phyloP scores from a whole-genome alignment of 768 basidiomycete species.

The Terana coerulea region DNA sequence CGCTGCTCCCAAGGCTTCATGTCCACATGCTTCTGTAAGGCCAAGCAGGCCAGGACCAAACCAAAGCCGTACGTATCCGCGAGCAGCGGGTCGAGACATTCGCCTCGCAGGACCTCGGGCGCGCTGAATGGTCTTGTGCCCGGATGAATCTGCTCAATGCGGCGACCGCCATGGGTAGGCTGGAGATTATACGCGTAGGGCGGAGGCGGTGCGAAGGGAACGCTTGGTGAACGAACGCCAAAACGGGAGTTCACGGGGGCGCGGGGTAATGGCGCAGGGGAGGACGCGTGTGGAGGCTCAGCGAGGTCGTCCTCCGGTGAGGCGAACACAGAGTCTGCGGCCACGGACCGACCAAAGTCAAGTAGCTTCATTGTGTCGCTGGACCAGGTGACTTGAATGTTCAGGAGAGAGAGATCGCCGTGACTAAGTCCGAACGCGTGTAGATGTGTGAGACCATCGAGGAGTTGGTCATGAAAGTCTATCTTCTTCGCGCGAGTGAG shows the following conservation, averaged over 20 bases:
- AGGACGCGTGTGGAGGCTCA: constrained; percentile 49
- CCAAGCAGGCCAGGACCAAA: constrained; percentile 76
- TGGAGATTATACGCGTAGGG: constrained; percentile 20
- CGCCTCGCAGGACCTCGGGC: constrained; percentile 75
- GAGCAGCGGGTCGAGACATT: constrained; percentile 71
- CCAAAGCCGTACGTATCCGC: constrained; percentile 88
- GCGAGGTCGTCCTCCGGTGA: constrained; percentile 65
- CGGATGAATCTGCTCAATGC: constrained; percentile 76
- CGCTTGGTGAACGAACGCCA: constrained; percentile 18
- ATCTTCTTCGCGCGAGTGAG: constrained; percentile 54
- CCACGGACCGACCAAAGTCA: constrained; percentile 81
- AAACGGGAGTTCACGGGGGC: constrained; percentile 20
- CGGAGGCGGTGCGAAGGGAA: constrained; percentile 20
- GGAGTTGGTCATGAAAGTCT: constrained; percentile 83
- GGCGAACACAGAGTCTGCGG: constrained; percentile 63
- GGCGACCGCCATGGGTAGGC: constrained; percentile 22
- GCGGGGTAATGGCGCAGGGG: constrained; percentile 28
- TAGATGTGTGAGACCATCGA: constrained; percentile 77
- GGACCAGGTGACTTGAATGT: constrained; percentile 67
- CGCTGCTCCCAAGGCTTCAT: constrained; percentile 80
- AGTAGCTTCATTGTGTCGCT: constrained; percentile 76
- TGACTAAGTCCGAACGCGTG: constrained; percentile 77
- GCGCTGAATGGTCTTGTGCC: constrained; percentile 83
- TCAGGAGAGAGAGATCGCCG: constrained; percentile 79
- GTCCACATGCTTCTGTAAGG: constrained; percentile 70